These are phyloP conservation scores for Mycena chlorophos DNA, from an alignment of 768 basidiomycete genomes.

Conservation along the genomic window DNA sequence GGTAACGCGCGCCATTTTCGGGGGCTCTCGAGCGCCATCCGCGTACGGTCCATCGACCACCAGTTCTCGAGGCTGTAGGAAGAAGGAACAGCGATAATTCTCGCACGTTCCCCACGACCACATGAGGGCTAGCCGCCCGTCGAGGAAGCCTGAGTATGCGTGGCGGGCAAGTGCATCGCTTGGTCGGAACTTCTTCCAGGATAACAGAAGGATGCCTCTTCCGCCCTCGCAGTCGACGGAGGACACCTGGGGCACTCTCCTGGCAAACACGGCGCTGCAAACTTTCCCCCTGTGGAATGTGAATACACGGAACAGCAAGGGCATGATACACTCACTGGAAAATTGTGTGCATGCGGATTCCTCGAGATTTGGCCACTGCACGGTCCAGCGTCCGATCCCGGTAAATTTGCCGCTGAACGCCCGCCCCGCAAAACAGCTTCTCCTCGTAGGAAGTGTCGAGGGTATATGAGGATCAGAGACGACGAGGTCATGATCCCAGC, in stretches of 20 bases:
- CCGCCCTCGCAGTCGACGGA: not conserved
- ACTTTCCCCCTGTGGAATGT: no score
- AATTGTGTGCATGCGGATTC: no score
- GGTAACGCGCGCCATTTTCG: not conserved
- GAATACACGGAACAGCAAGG: no score
- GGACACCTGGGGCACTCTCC: no score
- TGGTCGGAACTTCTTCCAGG: not conserved
- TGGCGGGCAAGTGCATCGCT: not conserved
- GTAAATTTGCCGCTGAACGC: not conserved
- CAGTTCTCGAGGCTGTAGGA: not conserved
- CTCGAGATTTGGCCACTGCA: not conserved
- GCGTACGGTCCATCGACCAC: not conserved
- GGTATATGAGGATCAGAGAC: not conserved
- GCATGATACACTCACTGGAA: no score
- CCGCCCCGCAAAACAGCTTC: not conserved
- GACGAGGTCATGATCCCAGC: not conserved
- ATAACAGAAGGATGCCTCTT: not conserved
- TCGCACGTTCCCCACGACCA: not conserved
- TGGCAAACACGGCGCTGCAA: no score
- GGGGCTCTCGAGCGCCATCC: not conserved
- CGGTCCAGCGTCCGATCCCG: not conserved
- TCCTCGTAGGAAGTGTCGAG: not conserved
- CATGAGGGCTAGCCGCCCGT: not conserved
- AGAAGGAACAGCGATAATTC: not conserved
- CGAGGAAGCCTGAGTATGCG: not conserved